Conservation (phyloP, 208 protist genomes). For the Entamoeba histolytica region DNA sequence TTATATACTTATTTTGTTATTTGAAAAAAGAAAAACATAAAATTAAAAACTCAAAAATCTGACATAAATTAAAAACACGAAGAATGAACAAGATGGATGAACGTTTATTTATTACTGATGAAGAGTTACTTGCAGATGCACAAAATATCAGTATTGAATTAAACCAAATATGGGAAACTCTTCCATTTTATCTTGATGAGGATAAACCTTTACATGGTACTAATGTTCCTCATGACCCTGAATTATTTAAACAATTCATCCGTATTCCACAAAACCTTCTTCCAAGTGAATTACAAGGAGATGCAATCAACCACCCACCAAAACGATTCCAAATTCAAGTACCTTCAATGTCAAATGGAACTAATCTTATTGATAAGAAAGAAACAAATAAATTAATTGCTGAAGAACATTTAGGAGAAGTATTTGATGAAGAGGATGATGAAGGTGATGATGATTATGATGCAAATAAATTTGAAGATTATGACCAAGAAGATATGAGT, state of each 20-base stretch:
- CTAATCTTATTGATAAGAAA: background rate
- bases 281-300: background rate
- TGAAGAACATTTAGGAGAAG: background rate
- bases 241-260: background rate
- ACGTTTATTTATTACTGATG: background rate
- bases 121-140: background rate
- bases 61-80: too few relatives aligned
- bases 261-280: background rate
- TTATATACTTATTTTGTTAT: too few relatives aligned
- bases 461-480: background rate
- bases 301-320: background rate
- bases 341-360: background rate
- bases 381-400: background rate
- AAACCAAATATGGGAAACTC: background rate
- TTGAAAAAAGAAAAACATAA: too few relatives aligned
- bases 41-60: too few relatives aligned
- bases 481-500: background rate
- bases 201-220: background rate
- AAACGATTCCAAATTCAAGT: background rate
- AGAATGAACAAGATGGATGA: too few relatives aligned
- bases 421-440: background rate
- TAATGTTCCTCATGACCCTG: background rate
- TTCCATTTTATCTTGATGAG: background rate
- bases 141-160: background rate
- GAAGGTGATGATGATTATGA: background rate